phyloP scores from a whole-genome alignment of 441 rosid genomes.

The Corymbia calophylla region DNA sequence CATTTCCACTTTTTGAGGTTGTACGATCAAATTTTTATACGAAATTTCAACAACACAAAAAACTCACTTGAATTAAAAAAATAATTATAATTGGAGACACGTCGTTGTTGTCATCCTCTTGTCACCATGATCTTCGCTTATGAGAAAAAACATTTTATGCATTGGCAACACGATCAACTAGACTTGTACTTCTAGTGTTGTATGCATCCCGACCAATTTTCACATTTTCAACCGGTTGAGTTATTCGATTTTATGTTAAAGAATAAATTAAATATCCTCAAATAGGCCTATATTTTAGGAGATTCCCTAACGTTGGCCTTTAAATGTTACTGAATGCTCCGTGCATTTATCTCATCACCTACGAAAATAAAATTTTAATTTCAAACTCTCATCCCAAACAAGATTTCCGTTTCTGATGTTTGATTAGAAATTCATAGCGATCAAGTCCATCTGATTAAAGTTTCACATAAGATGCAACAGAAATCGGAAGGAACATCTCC shows the following conservation, averaged over 20 bases:
- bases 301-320: not conserved
- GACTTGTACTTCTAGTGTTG: not conserved
- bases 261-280: not conserved
- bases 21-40: fast-evolving
- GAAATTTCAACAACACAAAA: no score
- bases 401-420: not conserved
- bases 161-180: fast-evolving
- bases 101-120: not conserved
- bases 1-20: not conserved
- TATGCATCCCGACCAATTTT: not conserved
- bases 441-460: not conserved
- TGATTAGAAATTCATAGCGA: not conserved
- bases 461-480: not conserved
- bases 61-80: not conserved
- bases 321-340: not conserved
- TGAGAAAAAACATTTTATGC: not conserved
- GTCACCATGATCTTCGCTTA: not conserved
- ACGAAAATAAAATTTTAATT: not conserved
- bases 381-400: not conserved
- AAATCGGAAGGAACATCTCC: not conserved
- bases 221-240: no score
- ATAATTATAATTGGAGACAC: not conserved
- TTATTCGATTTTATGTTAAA: not conserved
- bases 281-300: not conserved
- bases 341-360: not conserved